Conservation (phyloP, 768 basidiomycete genomes). For the Phaffia tasmanica region DNA sequence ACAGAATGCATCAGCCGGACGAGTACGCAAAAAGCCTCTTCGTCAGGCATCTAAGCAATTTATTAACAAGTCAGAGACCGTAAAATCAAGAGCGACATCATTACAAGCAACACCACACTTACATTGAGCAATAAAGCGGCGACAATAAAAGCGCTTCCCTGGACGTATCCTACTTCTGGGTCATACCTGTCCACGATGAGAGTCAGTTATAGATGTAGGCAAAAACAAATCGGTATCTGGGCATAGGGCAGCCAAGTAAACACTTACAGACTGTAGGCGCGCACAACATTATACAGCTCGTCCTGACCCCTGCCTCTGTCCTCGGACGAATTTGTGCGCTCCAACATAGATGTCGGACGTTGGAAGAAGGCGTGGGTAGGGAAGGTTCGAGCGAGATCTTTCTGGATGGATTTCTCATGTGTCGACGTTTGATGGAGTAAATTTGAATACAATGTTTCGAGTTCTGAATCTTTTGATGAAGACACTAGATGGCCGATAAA, state of each 20-base stretch:
- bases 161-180: conserved; percentile 90
- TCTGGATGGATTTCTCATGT: conserved; percentile 86
- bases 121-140: conserved; percentile 88
- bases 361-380: conserved; percentile 94
- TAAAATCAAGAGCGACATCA: too few species aligned
- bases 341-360: conserved; percentile 40
- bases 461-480: conserved; percentile 77
- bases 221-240: conserved; percentile 2
- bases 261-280: conserved; percentile 84
- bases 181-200: conserved; percentile 50
- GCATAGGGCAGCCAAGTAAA: background rate
- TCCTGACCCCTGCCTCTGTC: conserved; percentile 93
- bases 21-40: conserved; percentile 92
- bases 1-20: conserved; percentile 83
- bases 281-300: conserved; percentile 92
- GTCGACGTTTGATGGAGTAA: conserved; percentile 70
- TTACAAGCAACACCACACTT: conserved; percentile 31
- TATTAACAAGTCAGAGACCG: background rate
- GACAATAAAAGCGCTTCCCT: conserved; percentile 91
- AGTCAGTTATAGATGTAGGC: conserved; percentile 30
- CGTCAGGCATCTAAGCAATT: conserved; percentile 81
- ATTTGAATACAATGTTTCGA: conserved; percentile 70
- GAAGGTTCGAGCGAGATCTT: conserved; percentile 93
- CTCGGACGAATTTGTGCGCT: conserved; percentile 7
- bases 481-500: conserved; percentile 44